Base-by-base conservation (phyloP, 495 filamentous ascomycete genomes). In the Aspergillus bertholletiae region DNA sequence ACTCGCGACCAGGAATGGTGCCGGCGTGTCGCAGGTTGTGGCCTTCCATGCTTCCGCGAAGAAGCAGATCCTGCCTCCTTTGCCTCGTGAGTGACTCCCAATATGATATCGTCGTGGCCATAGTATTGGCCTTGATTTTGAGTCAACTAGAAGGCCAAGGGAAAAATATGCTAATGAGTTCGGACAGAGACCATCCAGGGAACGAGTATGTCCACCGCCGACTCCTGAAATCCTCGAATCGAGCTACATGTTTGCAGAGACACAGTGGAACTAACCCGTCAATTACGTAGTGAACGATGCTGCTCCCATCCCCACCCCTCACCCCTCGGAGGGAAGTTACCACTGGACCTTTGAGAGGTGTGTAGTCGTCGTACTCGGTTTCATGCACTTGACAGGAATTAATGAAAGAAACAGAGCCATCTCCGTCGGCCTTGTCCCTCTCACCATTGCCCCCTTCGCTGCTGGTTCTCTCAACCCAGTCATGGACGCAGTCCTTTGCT, bases 261-360 rank as follows among this genome's bases (percentile, higher is more conserved):
- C 1, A 27, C 12, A 24, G 5, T 20, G 37, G 35, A 32, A 68
- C 67, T 68, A 54, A 71, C 58, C 56, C 30, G 47, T n/a, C 30
- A 9, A 44, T 28, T 50, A 13, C 30, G 3, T 68, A 95, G 89
- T 88, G 61, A 98, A 98, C 75, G 94, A 97, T 69, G 79, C 94
- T 50, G 87, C 82, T 43, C 84, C 82, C 23, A 67, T 97, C n/a
- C 91, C 90, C 23, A 59, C 78, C 9, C 60, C 88, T 35, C 83
- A 80, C 49, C 84, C 92, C 15, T 76, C 81, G 20, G 86, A 97
- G 72, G 95, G 94, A 50, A 93, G 88, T 71, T 97, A 97, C 80
- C 94, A 98, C 80, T 98, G 94, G 94, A 85, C 88, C 57, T 96
- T 96, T 67, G 94, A 98, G 80, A 86, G 94, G 86, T 87, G 68